phyloP scores from a whole-genome alignment of 176 grass and related monocot species.

The Alloteropsis semialata region DNA sequence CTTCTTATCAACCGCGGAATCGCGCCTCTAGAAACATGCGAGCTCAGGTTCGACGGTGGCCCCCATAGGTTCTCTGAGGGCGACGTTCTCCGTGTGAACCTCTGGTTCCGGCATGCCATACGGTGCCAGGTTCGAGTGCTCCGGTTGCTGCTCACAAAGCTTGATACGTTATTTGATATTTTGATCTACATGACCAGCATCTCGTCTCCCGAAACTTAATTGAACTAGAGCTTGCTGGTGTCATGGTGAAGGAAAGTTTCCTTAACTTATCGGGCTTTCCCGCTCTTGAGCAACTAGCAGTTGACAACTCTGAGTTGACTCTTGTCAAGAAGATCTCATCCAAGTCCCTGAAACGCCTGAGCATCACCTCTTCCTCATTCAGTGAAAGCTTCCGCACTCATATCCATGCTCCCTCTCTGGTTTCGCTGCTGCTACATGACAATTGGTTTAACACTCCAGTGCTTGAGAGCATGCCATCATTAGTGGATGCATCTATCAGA shows the following conservation, averaged over 20 bases:
- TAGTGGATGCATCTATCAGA: background rate
- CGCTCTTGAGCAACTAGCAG: background rate
- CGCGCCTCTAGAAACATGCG: background rate
- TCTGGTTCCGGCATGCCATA: constrained; percentile 3
- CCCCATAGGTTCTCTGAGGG: background rate
- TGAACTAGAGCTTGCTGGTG: background rate
- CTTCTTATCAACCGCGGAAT: background rate
- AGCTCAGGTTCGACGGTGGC: background rate
- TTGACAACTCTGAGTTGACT: background rate
- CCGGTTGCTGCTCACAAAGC: background rate
- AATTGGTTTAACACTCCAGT: background rate
- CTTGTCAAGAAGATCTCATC: background rate
- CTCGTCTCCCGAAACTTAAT: constrained; percentile 12
- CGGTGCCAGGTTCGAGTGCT: background rate
- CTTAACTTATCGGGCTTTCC: constrained; percentile 13
- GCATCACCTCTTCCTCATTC: background rate
- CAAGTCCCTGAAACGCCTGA: background rate
- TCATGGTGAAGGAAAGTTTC: background rate
- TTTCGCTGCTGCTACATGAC: background rate
- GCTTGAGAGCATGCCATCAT: background rate
- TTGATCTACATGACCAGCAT: background rate
- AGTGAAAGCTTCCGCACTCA: background rate
- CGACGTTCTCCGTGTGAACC: background rate
- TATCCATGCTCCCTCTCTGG: background rate
- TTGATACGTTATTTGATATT: fast-evolving